phyloP scores from a whole-genome alignment of 805 yeast species.

The Scheffersomyces spartinae region DNA sequence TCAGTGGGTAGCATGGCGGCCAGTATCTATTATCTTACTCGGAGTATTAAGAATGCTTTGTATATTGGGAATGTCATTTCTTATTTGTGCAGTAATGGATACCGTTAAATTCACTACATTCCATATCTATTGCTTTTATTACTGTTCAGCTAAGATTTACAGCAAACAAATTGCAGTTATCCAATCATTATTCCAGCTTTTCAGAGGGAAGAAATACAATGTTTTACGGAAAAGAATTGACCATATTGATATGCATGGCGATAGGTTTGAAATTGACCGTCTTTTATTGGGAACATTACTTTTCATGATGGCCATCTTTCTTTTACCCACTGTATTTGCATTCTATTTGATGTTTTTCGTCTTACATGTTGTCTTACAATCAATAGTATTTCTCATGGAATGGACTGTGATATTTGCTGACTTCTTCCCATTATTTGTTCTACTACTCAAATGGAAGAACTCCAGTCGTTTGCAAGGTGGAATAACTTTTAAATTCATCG shows the following conservation, averaged over 20 bases:
- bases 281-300: constrained; percentile 78
- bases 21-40: too few species aligned
- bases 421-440: constrained; percentile 78
- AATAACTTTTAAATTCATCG: constrained; percentile 19
- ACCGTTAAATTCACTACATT: constrained; percentile 47
- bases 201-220: constrained; percentile 83
- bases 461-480: constrained; percentile 53
- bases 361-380: constrained; percentile 40
- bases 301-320: constrained; percentile 66
- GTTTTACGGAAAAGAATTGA: constrained; percentile 79
- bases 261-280: constrained; percentile 68
- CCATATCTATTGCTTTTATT: constrained; percentile 69
- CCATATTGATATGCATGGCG: constrained; percentile 39
- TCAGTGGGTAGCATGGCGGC: too few species aligned
- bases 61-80: constrained; percentile 72
- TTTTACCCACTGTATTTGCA: constrained; percentile 80
- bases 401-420: constrained; percentile 53
- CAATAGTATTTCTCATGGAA: constrained; percentile 42
- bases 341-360: constrained; percentile 68
- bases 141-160: constrained; percentile 69
- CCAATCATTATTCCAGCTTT: constrained; percentile 67
- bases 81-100: constrained; percentile 59
- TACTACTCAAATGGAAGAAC: constrained; percentile 70
- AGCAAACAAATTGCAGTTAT: constrained; percentile 61
- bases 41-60: too few species aligned